These are phyloP conservation scores for Croton laevigatus DNA, from an alignment of 441 rosid genomes.

Conservation along the genomic window DNA sequence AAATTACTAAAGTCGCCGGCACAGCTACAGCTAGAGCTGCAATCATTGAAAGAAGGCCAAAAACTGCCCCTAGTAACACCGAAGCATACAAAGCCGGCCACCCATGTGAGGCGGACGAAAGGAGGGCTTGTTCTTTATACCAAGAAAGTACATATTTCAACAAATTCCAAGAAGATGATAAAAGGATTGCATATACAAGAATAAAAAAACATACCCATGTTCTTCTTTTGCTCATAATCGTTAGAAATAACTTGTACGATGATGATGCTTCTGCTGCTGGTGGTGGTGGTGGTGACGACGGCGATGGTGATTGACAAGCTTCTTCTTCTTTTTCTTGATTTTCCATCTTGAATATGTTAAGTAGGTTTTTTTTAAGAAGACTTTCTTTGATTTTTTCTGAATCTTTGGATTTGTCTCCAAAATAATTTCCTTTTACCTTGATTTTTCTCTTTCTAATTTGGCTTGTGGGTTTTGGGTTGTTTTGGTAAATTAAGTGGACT, in stretches of 20 bases:
- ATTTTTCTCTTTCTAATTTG: neutral
- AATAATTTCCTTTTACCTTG: neutral
- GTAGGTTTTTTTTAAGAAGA: conserved; percentile 20
- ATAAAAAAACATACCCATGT: conserved; percentile 91
- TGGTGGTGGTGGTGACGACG: conserved; percentile 28
- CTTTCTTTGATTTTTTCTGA: conserved; percentile 14
- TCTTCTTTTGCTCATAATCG: conserved; percentile 85
- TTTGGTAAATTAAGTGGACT: conserved; percentile 1
- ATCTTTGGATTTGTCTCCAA: neutral
- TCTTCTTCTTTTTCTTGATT: conserved; percentile 29
- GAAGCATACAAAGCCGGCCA: conserved; percentile 94
- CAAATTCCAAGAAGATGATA: conserved; percentile 69
- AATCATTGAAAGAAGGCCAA: conserved; percentile 78
- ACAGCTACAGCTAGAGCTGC: conserved; percentile 91
- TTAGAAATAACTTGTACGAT: conserved; percentile 45
- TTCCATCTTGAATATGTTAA: conserved; percentile 14
- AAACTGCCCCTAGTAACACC: conserved; percentile 76
- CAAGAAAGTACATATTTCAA: conserved; percentile 71
- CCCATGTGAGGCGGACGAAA: conserved; percentile 37
- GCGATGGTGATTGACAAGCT: conserved; percentile 13
- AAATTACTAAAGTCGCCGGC: conserved; percentile 82
- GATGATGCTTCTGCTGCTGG: conserved; percentile 26
- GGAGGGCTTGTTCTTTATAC: conserved; percentile 47
- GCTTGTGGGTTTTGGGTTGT: conserved; percentile 9
- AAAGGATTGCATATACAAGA: conserved; percentile 63